These are phyloP conservation scores for Terfezia boudieri DNA, from an alignment of 495 filamentous ascomycete genomes.

Conservation along the genomic window DNA sequence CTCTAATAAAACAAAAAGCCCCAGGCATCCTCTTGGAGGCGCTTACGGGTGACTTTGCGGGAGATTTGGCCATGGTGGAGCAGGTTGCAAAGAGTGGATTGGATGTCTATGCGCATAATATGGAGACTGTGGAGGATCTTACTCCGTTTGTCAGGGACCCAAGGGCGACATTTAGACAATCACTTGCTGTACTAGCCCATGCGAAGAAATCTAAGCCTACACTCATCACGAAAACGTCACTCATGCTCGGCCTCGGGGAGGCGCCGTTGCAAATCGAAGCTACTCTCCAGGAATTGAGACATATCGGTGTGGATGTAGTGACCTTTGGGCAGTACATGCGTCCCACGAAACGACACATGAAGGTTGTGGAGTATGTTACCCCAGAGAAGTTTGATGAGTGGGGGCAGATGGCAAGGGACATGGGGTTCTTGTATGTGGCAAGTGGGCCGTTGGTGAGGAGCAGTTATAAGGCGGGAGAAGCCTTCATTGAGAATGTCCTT, in stretches of 20 bases:
- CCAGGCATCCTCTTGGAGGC: constrained; percentile 82
- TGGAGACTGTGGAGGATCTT: constrained; percentile 82
- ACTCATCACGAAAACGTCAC: constrained; percentile 87
- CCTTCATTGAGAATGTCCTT: constrained; percentile 94
- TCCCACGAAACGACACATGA: constrained; percentile 91
- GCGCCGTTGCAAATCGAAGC: constrained; percentile 72
- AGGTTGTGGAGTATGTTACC: constrained; percentile 81
- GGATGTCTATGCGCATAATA: constrained; percentile 92
- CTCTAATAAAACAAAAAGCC: constrained; percentile 76
- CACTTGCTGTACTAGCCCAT: constrained; percentile 52
- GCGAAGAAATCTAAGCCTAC: constrained; percentile 53
- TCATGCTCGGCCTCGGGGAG: constrained; percentile 92
- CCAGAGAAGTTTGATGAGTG: constrained; percentile 78
- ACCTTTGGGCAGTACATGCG: constrained; percentile 99
- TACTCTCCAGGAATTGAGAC: constrained; percentile 56
- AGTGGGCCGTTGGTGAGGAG: constrained; percentile 80
- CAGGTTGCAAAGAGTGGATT: constrained; percentile 67
- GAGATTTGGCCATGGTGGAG: constrained; percentile 60
- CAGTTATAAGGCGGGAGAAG: constrained; percentile 92
- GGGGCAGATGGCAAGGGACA: constrained; percentile 68
- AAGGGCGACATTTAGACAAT: constrained; percentile 72
- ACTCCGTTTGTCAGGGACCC: constrained; percentile 81
- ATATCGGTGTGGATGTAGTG: constrained; percentile 68
- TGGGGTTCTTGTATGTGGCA: constrained; percentile 94
- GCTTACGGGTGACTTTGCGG: constrained; percentile 72